These are phyloP conservation scores for Xylariaceae sp. DNA, from an alignment of 2,329 filamentous ascomycete genomes.

Conservation along the genomic window DNA sequence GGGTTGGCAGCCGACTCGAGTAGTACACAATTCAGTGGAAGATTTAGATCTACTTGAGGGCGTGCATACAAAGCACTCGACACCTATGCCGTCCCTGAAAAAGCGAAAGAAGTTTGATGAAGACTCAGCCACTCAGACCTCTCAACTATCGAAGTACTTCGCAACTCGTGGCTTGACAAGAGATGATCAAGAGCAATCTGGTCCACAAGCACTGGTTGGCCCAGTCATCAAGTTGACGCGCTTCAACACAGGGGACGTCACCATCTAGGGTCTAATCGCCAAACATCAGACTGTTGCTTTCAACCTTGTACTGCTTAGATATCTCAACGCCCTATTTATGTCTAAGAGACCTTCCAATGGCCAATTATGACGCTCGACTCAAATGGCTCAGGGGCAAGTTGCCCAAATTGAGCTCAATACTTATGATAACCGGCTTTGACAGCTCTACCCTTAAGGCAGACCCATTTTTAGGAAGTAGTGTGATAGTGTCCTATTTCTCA, in stretches of 20 bases:
- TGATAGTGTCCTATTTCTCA: not conserved
- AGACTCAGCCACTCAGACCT: not conserved
- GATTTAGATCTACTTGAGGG: conserved; percentile 18
- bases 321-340: not conserved
- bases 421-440: too few species aligned
- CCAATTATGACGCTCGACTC: not conserved
- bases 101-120: not conserved
- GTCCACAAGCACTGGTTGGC: not conserved
- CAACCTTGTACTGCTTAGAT: not conserved
- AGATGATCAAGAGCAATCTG: not conserved
- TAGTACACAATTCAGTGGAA: conserved; percentile 24
- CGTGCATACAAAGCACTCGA: not conserved
- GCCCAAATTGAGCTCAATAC: too few species aligned
- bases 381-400: too few species aligned
- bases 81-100: not conserved
- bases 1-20: conserved; percentile 20
- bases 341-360: too few species aligned
- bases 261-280: not conserved
- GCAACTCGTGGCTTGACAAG: not conserved
- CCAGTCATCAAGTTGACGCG: not conserved
- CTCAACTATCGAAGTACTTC: conserved; percentile 6
- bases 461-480: not conserved
- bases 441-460: not conserved
- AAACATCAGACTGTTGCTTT: not conserved
- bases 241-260: not conserved